Evolutionary conservation across 2,329 filamentous ascomycete genomes (phyloP), one percentile per base, ranked within the genome.

Genomic region (Cladophialophora immunda): DNA sequence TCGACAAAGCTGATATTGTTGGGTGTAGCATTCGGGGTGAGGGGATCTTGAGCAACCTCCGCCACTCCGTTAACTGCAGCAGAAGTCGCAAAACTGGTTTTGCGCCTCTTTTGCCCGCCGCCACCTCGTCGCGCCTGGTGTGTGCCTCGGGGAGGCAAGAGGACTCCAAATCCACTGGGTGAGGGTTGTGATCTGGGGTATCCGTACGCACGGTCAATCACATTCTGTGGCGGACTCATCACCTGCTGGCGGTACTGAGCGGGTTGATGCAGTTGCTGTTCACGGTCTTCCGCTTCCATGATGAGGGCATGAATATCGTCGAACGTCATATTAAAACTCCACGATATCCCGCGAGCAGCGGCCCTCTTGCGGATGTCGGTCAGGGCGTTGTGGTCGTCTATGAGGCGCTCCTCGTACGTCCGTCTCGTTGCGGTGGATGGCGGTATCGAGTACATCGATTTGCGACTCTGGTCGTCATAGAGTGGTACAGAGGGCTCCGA

Each of bases 271-370:
- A 25, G 4, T 50, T 56, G n/a, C 36, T 69, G 56, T 52, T 64
- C 53, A 4, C 52, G 55, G 9, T 59, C 60, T 52, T 68, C 68
- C 19, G 56, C 38, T 19, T 66, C 56, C 68, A 58, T 56, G 15
- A 70, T 6, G 13, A 66, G 22, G 4, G 41, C 60, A 4, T 66
- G 54, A 52, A 70, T 66, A 15, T 70, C 62, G n/a, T 67, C 66
- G 30, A 66, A 65, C 30, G 63, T 68, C 68, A 68, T 68, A 29
- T 70, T 70, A 55, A 68, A 70, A 52, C 8, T 62, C 68, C 68
- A 70, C 30, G 57, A 29, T 6, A 70, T 66, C 36, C 68, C 63
- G 25, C 29, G 29, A 1, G 60, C 56, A 2, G 55, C 25, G 25
- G 66, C 66, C 36, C 52, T 64, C 58, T 68, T 66, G 36, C 68